phyloP scores from a whole-genome alignment of 2,329 filamentous ascomycete species.

The Colletotrichum melonis region DNA sequence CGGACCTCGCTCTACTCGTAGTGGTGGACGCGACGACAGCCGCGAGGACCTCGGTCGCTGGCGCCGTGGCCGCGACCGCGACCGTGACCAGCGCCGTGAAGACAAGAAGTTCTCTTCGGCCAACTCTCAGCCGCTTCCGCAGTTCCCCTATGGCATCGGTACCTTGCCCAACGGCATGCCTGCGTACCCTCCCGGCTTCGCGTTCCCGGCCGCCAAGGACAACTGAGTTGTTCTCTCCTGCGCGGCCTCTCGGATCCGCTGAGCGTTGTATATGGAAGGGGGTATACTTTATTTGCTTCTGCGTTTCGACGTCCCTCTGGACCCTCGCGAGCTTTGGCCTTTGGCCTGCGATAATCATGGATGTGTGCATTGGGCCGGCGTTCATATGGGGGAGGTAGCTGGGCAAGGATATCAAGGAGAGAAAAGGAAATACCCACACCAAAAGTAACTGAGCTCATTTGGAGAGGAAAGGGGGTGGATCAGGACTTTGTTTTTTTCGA shows the following conservation, averaged over 20 bases:
- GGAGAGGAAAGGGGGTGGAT: not conserved
- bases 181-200: constrained; percentile 52
- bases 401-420: not conserved
- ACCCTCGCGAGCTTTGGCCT: not conserved
- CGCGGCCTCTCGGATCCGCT: not conserved
- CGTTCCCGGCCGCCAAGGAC: constrained; percentile 49
- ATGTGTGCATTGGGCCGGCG: constrained; percentile 24
- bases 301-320: constrained; percentile 25
- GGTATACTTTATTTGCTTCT: not conserved
- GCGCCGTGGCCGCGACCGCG: constrained; percentile 43
- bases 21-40: constrained; percentile 51
- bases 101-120: constrained; percentile 38
- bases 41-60: constrained; percentile 41
- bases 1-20: constrained; percentile 71
- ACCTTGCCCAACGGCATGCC: constrained; percentile 56
- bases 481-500: not conserved
- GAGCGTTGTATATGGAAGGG: constrained; percentile 13
- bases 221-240: not conserved
- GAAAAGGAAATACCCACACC: constrained; percentile 25
- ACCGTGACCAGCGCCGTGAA: constrained; percentile 42
- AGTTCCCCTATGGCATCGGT: constrained; percentile 53
- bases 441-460: constrained; percentile 1
- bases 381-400: constrained; percentile 5
- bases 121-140: constrained; percentile 39
- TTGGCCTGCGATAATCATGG: constrained; percentile 17